Evolutionary conservation across 129 eudicot species (phyloP), one percentile per base, ranked within the genome.

Genomic region (Tanacetum coccineum): DNA sequence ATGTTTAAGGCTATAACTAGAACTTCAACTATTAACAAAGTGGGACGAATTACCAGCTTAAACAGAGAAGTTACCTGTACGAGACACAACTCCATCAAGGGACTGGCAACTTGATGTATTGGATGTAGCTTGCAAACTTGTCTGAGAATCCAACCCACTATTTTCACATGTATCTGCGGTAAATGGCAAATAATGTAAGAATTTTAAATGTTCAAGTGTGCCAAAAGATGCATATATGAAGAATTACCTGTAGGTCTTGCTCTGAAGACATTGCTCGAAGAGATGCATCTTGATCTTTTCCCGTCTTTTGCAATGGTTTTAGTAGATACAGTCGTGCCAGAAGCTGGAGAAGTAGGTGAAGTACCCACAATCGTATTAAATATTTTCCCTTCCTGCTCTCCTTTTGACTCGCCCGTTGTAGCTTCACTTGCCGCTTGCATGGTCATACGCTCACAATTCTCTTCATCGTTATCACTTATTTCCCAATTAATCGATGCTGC

Each of bases 211-310:
- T 36, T 6, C 5, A 58, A 14, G 22, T 11, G 60, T 64, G 46
- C 13, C 11, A 50, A 62, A 21, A 75, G 22, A 74, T 42, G 22
- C 30, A 52, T 22, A 52, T 48, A 57, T 18, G 6, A 67, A 14
- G 3, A 4, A 18, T 47, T 73, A 87, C 91, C 86, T n/a, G 17
- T 51, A 47, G 32, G 5, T 46, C 82, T 78, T 30, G 67, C 51
- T 6, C 70, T 57, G 51, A 62, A 14, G 70, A 58, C 44, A 71
- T 70, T 78, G 70, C 65, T 59, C 22, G 81, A 19, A 42, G 74
- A 70, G 28, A 47, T 20, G 53, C 61, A n/a, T 57, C 59, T 64
- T 39, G 49, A 62, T 26, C 74, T 61, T 53, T 62, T 74, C 66
- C 68, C 79, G 48, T 68, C 72, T 56, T 66, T 68, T 60, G 19